Percentiles rank a stretch among this genome's conserved stretches.
Evolutionary conservation across 2,329 filamentous ascomycete species (phyloP).

Genomic region (Clonostachys byssicola): DNA sequence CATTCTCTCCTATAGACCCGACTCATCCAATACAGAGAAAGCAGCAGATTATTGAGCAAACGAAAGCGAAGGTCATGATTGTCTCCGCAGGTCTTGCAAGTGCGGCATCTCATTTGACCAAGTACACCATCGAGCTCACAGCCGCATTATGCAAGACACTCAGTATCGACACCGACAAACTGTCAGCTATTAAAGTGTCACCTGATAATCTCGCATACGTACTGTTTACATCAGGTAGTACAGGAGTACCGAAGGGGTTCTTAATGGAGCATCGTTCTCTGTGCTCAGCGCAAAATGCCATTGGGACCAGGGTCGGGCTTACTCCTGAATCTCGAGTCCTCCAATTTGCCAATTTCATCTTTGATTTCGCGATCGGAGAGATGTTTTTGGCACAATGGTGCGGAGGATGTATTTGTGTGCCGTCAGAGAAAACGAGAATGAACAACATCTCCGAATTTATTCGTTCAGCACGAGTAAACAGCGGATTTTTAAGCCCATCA

Average conservation of each 20-base stretch:
- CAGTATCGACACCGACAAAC: too few relatives aligned
- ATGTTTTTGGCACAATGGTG: conserved; percentile 10
- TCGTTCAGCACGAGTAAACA: neutral
- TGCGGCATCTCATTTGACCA: too few relatives aligned
- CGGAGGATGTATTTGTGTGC: conserved; percentile 13
- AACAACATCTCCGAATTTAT: neutral
- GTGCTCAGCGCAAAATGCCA: neutral
- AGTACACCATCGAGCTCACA: too few relatives aligned
- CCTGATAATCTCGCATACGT: conserved; percentile 3
- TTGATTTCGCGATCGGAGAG: conserved; percentile 37
- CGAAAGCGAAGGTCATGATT: neutral
- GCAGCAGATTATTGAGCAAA: neutral
- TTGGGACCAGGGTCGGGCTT: conserved; percentile 3
- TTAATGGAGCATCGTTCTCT: conserved; percentile 8
- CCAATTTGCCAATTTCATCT: conserved; percentile 45
- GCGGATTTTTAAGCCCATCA: neutral
- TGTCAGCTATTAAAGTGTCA: neutral
- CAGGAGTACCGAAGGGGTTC: conserved; percentile 9
- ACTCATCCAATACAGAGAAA: neutral
- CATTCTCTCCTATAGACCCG: conserved; percentile 3
- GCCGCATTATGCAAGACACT: too few relatives aligned
- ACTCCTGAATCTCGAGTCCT: conserved; percentile 41
- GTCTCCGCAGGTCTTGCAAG: neutral
- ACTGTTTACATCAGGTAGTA: conserved; percentile 8
- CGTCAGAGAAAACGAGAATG: conserved; percentile 9